A percentile compares a stretch with the other conserved stretches of the same genome.
Conservation (phyloP, 192 early-diverging fungal species). For the Backusella westeae region DNA sequence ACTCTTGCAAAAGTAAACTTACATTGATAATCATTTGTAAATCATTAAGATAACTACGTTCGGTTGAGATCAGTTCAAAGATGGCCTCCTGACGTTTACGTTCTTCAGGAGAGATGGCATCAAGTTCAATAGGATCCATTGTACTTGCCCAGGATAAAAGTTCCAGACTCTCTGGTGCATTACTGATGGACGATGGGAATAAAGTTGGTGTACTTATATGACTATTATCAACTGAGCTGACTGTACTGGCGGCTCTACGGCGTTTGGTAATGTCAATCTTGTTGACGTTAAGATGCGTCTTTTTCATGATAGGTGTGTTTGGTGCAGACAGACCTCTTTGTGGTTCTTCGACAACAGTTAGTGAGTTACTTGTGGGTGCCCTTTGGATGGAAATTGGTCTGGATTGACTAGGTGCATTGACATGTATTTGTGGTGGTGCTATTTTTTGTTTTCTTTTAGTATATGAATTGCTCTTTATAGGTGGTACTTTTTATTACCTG, state of each 20-base stretch:
- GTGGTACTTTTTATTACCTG: conserved; percentile 21
- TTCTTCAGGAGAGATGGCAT: conserved; percentile 56
- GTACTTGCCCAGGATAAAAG: conserved; percentile 44
- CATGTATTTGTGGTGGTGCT: background rate
- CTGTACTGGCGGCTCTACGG: conserved; percentile 31
- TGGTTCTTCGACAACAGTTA: background rate
- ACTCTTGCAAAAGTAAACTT: background rate
- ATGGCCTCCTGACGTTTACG: conserved; percentile 80
- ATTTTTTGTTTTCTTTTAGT: too few species aligned
- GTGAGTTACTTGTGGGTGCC: background rate
- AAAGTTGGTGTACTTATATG: conserved; percentile 12
- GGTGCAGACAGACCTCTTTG: conserved; percentile 29
- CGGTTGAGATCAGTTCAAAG: conserved; percentile 75
- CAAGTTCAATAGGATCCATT: conserved; percentile 43
- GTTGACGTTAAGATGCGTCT: conserved; percentile 5
- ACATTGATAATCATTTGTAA: conserved; percentile 72
- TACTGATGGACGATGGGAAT: conserved; percentile 11
- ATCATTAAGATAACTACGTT: conserved; percentile 71
- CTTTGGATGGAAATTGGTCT: background rate
- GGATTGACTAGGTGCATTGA: background rate
- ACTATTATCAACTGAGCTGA: conserved; percentile 6
- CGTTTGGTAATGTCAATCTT: conserved; percentile 15
- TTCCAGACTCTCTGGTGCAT: conserved; percentile 6
- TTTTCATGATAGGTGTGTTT: conserved; percentile 30
- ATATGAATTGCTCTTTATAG: too few species aligned